A percentile compares a stretch with the other conserved stretches of the same genome.
These are phyloP conservation scores for Wallacemonas sp. DNA, from an alignment of 208 protist genomes.

Conservation along the genomic window DNA sequence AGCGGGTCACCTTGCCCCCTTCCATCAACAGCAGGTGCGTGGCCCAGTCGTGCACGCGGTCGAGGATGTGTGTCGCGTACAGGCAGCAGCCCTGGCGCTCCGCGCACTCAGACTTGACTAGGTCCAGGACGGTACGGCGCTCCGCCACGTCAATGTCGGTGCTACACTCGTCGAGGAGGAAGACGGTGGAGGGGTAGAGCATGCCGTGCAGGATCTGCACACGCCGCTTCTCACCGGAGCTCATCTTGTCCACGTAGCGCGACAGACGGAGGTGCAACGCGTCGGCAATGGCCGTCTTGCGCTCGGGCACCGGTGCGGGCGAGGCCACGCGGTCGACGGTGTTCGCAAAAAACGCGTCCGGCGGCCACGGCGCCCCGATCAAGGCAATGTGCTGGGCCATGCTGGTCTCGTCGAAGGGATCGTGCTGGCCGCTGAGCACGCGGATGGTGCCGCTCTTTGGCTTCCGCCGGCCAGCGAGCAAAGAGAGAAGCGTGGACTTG, in stretches of 20 bases:
- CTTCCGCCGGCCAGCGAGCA: conserved; percentile 83
- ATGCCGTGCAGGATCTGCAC: conserved; percentile 78
- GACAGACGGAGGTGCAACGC: conserved; percentile 53
- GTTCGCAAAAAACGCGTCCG: conserved; percentile 76
- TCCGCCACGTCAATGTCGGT: conserved; percentile 83
- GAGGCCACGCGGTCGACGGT: conserved; percentile 67
- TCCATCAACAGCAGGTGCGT: conserved; percentile 74
- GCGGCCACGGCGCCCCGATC: conserved; percentile 69
- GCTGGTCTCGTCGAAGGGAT: conserved; percentile 85
- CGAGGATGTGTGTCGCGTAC: conserved; percentile 89
- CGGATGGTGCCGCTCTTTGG: conserved; percentile 53
- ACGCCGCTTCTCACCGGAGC: conserved; percentile 64
- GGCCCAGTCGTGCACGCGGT: conserved; percentile 73
- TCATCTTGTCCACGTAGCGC: conserved; percentile 62
- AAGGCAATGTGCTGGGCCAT: conserved; percentile 52
- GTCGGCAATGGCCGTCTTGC: conserved; percentile 37
- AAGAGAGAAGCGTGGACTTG: conserved; percentile 95
- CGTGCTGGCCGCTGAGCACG: conserved; percentile 43
- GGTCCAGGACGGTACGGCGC: conserved; percentile 60
- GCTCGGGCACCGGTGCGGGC: conserved; percentile 33
- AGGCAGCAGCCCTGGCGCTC: conserved; percentile 46
- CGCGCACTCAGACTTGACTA: conserved; percentile 52
- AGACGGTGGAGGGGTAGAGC: conserved; percentile 46
- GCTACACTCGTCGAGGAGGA: conserved; percentile 88
- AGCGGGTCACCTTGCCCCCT: conserved; percentile 40